Evolutionary conservation across 305 asterid genomes (phyloP).

Genomic region (Fraxinus albicans): DNA sequence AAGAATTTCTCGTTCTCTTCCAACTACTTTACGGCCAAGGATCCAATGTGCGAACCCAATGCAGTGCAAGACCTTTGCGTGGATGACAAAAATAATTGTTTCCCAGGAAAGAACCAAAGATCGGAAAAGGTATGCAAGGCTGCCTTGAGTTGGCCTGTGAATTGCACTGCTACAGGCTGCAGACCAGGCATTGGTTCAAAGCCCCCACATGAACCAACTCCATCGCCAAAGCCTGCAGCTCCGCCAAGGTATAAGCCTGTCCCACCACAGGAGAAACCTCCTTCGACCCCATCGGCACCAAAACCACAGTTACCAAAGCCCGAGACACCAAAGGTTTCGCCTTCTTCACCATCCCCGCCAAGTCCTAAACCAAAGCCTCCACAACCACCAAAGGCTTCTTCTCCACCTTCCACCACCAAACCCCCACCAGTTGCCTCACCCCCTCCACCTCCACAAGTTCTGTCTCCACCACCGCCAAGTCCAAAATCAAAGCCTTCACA

Average conservation of each 20-base stretch:
- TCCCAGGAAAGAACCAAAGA: neutral
- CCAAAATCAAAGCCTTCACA: neutral
- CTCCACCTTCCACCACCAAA: neutral
- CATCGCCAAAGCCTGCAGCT: neutral
- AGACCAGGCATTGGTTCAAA: neutral
- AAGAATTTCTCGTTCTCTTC: neutral
- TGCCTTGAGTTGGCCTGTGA: neutral
- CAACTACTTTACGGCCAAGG: neutral
- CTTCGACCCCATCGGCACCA: neutral
- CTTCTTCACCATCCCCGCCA: neutral
- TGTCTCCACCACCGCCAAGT: neutral
- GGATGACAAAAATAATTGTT: neutral
- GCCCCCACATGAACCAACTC: neutral
- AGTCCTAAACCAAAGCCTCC: neutral
- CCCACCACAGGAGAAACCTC: neutral
- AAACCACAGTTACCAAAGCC: neutral
- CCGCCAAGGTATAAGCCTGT: neutral
- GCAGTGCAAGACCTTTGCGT: neutral
- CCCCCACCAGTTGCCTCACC: neutral
- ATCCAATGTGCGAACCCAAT: neutral
- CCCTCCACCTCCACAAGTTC: neutral
- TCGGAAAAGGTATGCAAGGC: neutral
- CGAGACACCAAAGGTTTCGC: neutral
- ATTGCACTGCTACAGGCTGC: neutral
- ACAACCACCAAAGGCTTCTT: neutral